phyloP scores from a whole-genome alignment of 2,329 filamentous ascomycete genomes.

The Colletotrichum agaves region DNA sequence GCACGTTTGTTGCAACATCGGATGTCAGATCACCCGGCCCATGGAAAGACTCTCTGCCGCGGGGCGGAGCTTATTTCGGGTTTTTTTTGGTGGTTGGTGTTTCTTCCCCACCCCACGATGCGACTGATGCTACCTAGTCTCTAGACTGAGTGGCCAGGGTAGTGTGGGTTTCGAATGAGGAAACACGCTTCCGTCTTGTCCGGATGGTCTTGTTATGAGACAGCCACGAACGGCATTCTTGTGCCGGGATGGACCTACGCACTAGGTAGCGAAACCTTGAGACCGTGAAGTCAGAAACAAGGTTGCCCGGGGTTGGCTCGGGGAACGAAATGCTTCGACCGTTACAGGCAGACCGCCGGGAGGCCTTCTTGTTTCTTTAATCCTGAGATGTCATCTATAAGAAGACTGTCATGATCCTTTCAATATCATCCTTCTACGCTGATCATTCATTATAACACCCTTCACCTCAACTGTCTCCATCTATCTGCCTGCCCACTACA shows the following conservation, averaged over 20 bases:
- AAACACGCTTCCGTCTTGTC: conserved; percentile 1
- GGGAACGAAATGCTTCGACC: not conserved
- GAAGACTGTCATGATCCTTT: not conserved
- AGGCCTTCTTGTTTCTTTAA: not conserved
- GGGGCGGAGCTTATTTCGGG: conserved; percentile 14
- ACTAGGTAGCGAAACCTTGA: not conserved
- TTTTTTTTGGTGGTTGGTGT: no score
- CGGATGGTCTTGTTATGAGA: conserved; percentile 10
- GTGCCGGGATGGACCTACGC: not conserved
- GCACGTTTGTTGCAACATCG: conserved; percentile 9
- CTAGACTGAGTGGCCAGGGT: not conserved
- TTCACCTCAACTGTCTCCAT: not conserved
- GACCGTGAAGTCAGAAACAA: not conserved
- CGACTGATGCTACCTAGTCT: not conserved
- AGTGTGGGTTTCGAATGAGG: not conserved
- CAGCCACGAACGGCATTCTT: conserved; percentile 10
- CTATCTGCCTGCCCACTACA: not conserved
- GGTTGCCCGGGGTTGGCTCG: conserved; percentile 9
- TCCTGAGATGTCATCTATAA: conserved; percentile 15
- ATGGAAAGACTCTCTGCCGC: conserved; percentile 6
- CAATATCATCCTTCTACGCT: fast-evolving
- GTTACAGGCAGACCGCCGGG: not conserved
- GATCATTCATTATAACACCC: not conserved
- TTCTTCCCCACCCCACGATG: not conserved
- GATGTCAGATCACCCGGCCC: conserved; percentile 30